A percentile compares a stretch with the other conserved stretches of the same genome.
Evolutionary conservation across 1,139 yeast species (phyloP).

Genomic region (Kodamaea plutei): DNA sequence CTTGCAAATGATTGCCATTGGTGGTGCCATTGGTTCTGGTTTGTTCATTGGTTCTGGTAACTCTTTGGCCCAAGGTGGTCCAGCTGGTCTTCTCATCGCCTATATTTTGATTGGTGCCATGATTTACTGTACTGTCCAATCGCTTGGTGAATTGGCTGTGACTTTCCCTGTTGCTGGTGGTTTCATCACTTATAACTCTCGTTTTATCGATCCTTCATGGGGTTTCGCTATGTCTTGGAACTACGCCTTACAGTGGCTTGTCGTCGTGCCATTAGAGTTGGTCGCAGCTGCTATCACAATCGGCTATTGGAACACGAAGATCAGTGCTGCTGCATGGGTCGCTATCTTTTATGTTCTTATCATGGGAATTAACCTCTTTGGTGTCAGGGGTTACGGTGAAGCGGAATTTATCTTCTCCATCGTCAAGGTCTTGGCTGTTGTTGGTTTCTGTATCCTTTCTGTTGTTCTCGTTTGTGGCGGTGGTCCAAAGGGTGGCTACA

Average conservation of each 20-base stretch:
- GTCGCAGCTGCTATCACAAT: slow-evolving; percentile 71
- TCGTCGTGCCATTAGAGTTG: slow-evolving; percentile 65
- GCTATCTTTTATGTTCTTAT: slow-evolving; percentile 58
- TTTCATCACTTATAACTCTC: slow-evolving; percentile 61
- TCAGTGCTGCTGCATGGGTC: slow-evolving; percentile 67
- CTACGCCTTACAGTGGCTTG: slow-evolving; percentile 66
- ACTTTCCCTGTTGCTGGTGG: slow-evolving; percentile 69
- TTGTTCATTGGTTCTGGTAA: slow-evolving; percentile 35
- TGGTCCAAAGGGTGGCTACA: slow-evolving; percentile 43
- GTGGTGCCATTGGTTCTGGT: slow-evolving; percentile 40
- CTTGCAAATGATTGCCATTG: slow-evolving; percentile 35
- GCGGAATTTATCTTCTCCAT: slow-evolving; percentile 60
- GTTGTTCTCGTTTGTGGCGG: slow-evolving; percentile 68
- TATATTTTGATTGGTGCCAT: slow-evolving; percentile 42
- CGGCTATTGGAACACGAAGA: slow-evolving; percentile 55
- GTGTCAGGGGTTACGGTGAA: slow-evolving; percentile 65
- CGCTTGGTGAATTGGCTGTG: slow-evolving; percentile 65
- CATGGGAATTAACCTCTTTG: slow-evolving; percentile 51
- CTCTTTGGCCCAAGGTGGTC: slow-evolving; percentile 37
- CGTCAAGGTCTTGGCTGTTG: slow-evolving; percentile 57
- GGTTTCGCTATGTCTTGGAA: slow-evolving; percentile 76
- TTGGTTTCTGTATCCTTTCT: slow-evolving; percentile 69
- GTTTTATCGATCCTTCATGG: slow-evolving; percentile 67
- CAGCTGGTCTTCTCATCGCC: slow-evolving; percentile 36
- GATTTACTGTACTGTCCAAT: slow-evolving; percentile 63